Base-by-base conservation (phyloP, 768 basidiomycete genomes). In the Auricularia cornea region DNA sequence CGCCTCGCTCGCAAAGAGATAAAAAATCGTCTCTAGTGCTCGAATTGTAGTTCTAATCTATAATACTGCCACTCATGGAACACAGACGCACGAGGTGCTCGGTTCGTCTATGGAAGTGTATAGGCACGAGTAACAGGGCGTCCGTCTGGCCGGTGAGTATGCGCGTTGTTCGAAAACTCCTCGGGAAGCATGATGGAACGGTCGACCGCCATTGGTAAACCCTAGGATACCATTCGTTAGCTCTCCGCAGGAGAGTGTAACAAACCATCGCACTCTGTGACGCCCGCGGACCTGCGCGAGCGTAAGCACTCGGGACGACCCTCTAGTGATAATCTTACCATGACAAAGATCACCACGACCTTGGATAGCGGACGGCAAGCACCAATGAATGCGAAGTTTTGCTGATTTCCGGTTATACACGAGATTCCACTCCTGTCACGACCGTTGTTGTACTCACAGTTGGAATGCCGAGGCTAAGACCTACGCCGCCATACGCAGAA, bases 401-500 rank as follows among this genome's bases (percentile, higher is more conserved):
- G 80, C 94, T 97, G 66, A 18, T 79, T 78, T 11, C 14, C 28
- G 14, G 23, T 30, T 3, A 40, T 4, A 60, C 31, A 20, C 31
- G 59, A 16, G 61, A 54, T 33, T 56, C 62, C 16, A 16, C 23
- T n/a, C n/a, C n/a, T n/a, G n/a, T n/a, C n/a, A n/a, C n/a, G n/a
- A 44, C n/a, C 35, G 10, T 40, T 20, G 29, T 26, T 38, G 14
- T 3, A 72, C 87, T 68, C 59, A 94, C 94, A 18, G 78, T 80
- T n/a, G 88, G 86, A 28, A 90, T 80, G 2, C 96, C 96, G 1
- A 97, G 80, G 72, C 88, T 92, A 20, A 98, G 82, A 0, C 96
- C 96, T 61, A 98, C 90, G 18, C 87, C 86, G 0, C 92, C 92
- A 72, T 93, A 94, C 3, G 90, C 91, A n/a, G 91, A 94, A 8